Conservation (phyloP, 768 basidiomycete species). For the Hemileccinum rubropunctum region DNA sequence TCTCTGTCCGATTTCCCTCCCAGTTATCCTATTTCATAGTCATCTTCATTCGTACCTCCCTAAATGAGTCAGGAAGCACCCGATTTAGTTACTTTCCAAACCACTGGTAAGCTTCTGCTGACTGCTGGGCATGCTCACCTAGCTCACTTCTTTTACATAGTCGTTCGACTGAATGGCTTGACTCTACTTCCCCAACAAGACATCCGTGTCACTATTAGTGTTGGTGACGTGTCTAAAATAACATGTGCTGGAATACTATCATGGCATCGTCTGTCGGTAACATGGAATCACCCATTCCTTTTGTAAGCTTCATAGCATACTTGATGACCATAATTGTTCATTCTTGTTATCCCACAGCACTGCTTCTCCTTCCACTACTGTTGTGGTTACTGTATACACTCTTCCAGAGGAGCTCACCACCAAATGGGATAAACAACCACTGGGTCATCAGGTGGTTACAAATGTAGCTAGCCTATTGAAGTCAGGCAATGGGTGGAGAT, state of each 20-base stretch:
- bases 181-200: neutral
- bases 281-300: neutral
- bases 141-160: neutral
- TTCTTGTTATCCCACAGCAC: neutral
- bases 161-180: neutral
- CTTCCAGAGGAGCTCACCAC: neutral
- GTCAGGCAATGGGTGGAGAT: neutral
- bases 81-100: no score
- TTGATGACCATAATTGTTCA: no score
- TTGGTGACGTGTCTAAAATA: neutral
- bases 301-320: neutral
- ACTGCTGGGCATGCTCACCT: no score
- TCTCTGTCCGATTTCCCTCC: no score
- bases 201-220: neutral
- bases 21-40: no score
- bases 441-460: neutral
- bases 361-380: neutral
- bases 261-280: neutral
- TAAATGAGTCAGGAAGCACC: no score
- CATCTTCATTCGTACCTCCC: no score
- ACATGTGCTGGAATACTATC: neutral
- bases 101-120: no score
- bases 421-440: neutral
- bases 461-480: neutral
- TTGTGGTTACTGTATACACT: neutral